A percentile compares a stretch with the other conserved stretches of the same genome.
phyloP scores from a whole-genome alignment of 176 grass and related monocot genomes.

The Aegilops speltoides region DNA sequence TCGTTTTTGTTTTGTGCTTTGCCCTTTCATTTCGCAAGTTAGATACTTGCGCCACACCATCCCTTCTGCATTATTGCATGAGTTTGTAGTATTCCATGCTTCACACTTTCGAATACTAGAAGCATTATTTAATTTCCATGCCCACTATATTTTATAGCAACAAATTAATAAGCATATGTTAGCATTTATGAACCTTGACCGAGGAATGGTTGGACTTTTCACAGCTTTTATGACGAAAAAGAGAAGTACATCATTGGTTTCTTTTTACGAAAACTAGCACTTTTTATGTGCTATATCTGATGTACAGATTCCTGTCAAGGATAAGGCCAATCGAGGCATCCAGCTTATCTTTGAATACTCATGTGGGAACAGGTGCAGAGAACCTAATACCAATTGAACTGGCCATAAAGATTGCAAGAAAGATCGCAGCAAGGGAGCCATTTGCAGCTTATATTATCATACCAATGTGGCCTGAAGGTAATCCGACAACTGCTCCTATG shows the following conservation, averaged over 20 bases:
- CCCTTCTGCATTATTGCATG: background rate
- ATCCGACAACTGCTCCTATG: constrained; percentile 64
- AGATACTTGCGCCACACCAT: background rate
- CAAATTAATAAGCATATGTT: background rate
- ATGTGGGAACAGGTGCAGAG: constrained; percentile 56
- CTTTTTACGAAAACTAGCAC: background rate
- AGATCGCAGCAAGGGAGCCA: constrained; percentile 69
- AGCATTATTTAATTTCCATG: background rate
- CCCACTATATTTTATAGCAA: background rate
- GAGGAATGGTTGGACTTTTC: background rate
- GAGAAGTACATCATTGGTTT: background rate
- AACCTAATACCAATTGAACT: constrained; percentile 95
- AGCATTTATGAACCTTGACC: background rate
- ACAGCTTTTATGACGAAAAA: background rate
- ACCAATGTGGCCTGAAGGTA: constrained; percentile 98
- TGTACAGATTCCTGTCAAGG: background rate
- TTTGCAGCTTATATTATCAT: constrained; percentile 85
- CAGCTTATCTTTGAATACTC: constrained; percentile 2
- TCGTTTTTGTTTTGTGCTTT: background rate
- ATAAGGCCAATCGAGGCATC: background rate
- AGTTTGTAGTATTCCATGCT: background rate
- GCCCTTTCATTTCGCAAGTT: background rate
- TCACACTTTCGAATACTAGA: background rate
- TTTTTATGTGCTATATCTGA: background rate
- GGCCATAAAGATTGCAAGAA: constrained; percentile 86